Base-by-base conservation (phyloP, 352 stramenopile genomes). In the Phytophthora idaei region DNA sequence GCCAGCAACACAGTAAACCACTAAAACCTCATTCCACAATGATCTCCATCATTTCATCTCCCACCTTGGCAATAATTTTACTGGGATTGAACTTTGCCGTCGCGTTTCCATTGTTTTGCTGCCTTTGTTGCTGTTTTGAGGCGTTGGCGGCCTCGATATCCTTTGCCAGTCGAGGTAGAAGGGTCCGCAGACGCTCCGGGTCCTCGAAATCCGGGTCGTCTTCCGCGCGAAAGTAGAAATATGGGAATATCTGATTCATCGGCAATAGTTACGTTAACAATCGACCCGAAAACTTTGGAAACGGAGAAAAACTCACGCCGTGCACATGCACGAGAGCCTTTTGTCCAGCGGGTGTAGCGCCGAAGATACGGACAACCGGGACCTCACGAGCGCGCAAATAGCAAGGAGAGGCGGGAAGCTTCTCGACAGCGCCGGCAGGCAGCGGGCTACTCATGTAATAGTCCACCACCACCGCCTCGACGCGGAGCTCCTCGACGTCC, bases 271-370 rank as follows among this genome's bases (percentile, higher is more conserved):
- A 7, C 12, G 44, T 37, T 8, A 14, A 27, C n/a, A 44, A 31
- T 49, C 28, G n/a, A 31, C 12, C 1, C 2, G 5, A 37, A 17
- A 41, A 15, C 0, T n/a, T 4, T 21, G 15, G 15, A 55, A 53
- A 48, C 29, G 10, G n/a, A 14, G 14, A 37, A 49, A 62, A 58
- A 60, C 68, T 5, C 45, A 97, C 90, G 6, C 92, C 92, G 48
- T 98, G 92, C 34, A 98, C 61, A 67, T 97, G 92, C 41, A 97
- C 71, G 27, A 93, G 91, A 34, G 88, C 64, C 75, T 97, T 98
- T 70, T 97, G 91, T 12, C 92, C 92, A 15, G 89, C 91, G 5
- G 88, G 89, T 14, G 91, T 98, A 42, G 89, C 86, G 41, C 92
- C 92, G 44, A 97, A 97, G 36, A 98, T 81, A 36, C 90, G 92